Base-by-base conservation (phyloP, 1,284 basidiomycete species). In the Sporisorium exsertum region DNA sequence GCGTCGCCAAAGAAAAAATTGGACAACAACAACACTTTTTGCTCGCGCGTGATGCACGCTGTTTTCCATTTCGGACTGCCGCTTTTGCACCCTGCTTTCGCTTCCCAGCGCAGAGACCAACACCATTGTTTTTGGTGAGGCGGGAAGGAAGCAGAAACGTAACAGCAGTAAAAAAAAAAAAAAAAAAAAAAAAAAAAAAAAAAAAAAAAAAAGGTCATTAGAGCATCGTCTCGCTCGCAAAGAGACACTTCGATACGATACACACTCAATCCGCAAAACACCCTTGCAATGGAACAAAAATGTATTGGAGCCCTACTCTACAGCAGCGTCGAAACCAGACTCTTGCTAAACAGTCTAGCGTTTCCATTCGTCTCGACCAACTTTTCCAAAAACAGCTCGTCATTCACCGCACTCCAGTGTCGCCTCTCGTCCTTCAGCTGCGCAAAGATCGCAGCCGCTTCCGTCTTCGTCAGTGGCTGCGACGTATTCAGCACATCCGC, bases 301-400 rank as follows among this genome's bases (percentile, higher is more conserved):
- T 33, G 22, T n/a, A 40, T 18, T n/a, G 37, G 16, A 12, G 8
- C 3, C 8, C 4, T 40, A 37, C 6, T 40, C 56, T 75, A 76
- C 62, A 76, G 50, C 10, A 76, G 69, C 6, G 73, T 76, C 40
- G 58, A 62, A 15, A 65, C 58, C 15, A 81, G 54, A 51, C 80
- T 79, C 47, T 60, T 69, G 40, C 75, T 72, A 43, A 84, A 83
- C n/a, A 65, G 29, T 32, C 75, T 56, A 6, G 77, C 64, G 42
- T 80, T 84, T 12, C 81, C 82, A 22, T 67, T 67, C 54, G 74
- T 75, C 64, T 83, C 81, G 35, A 83, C 77, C 40, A 84, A 57
- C 66, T 82, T 83, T 45, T 78, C 63, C 59, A 82, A 35, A 32
- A 82, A 82, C 16, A 74, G 51, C 53, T 84, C 82, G 58, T 84